Evolutionary conservation across 257 asterid genomes (phyloP), one percentile per base, ranked within the genome.

Genomic region (Plantago ovata): DNA sequence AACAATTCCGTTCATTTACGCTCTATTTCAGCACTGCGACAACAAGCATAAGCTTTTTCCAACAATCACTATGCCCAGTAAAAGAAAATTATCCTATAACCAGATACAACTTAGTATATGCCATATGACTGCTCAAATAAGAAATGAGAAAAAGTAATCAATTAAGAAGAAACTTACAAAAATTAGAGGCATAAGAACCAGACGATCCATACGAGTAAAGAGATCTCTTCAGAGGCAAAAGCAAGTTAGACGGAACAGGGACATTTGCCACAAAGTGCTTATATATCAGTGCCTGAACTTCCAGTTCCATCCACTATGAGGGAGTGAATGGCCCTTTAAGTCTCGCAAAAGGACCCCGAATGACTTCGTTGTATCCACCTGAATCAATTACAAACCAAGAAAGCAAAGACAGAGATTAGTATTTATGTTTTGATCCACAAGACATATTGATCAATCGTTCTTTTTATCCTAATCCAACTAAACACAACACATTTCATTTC

Each of bases 251-350:
- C 36, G 98, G 98, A 52, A 92, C 80, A 21, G 97, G 94, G 52
- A 92, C 84, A 69, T 84, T 86, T 13, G 96, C 84, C 59, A 82
- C 70, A 33, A 92, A 59, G 78, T 88, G 91, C 61, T 88, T 88
- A 64, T 88, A 88, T 74, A 89, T 84, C 84, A 85, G 61, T 53
- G 95, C 98, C 72, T 92, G 98, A 62, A 86, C 93, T 61, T 92
- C 97, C 28, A 88, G 70, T 70, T 92, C 98, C 95, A 80, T 82
- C 95, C 95, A 84, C 53, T 92, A 97, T 5, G 94, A 85, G 11
- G 95, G 95, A 60, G 94, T 85, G 60, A 92, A 89, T 38, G 95
- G 87, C 14, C 95, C 94, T 72, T 73, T 83, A 51, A 77, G 40
- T 63, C 84, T 72, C 2, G 85, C 68, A 58, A 65, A 76, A 9